Evolutionary conservation across 352 stramenopile genomes (phyloP).

Genomic region (Pythium rhizo-oryzae): DNA sequence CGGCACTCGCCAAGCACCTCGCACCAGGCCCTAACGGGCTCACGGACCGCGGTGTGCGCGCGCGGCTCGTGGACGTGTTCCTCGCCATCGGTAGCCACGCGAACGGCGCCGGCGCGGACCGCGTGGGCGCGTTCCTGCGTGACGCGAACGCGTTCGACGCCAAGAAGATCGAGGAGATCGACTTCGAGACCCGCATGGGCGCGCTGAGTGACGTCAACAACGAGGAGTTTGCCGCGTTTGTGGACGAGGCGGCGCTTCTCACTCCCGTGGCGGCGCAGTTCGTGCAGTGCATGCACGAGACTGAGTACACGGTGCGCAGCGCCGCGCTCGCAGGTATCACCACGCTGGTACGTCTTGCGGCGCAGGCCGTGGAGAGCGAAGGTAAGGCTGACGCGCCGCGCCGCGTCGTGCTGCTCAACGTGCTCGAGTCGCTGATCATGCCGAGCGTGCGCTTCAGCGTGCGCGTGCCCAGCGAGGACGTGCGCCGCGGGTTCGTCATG

Average conservation of each 20-base stretch:
- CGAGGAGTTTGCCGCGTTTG: constrained; percentile 62
- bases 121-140: constrained; percentile 49
- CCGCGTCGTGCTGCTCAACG: constrained; percentile 53
- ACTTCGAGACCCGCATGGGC: constrained; percentile 79
- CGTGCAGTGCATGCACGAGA: constrained; percentile 82
- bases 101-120: constrained; percentile 35
- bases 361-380: constrained; percentile 28
- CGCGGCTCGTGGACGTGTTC: constrained; percentile 76
- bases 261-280: constrained; percentile 79
- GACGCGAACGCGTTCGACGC: constrained; percentile 79
- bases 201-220: constrained; percentile 75
- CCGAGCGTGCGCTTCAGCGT: constrained; percentile 85
- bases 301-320: constrained; percentile 86
- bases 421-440: constrained; percentile 90
- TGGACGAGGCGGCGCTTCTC: constrained; percentile 61
- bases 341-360: constrained; percentile 51
- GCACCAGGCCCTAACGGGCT: constrained; percentile 79
- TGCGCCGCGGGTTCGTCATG: constrained; percentile 84
- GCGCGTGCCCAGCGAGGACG: constrained; percentile 71
- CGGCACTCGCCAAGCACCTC: constrained; percentile 75
- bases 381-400: constrained; percentile 9
- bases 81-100: constrained; percentile 54
- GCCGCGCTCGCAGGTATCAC: constrained; percentile 62
- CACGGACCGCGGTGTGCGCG: constrained; percentile 52
- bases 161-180: constrained; percentile 83